Evolutionary conservation across 202 grass and related monocot species (phyloP).

Genomic region (Carex sylvatica): DNA sequence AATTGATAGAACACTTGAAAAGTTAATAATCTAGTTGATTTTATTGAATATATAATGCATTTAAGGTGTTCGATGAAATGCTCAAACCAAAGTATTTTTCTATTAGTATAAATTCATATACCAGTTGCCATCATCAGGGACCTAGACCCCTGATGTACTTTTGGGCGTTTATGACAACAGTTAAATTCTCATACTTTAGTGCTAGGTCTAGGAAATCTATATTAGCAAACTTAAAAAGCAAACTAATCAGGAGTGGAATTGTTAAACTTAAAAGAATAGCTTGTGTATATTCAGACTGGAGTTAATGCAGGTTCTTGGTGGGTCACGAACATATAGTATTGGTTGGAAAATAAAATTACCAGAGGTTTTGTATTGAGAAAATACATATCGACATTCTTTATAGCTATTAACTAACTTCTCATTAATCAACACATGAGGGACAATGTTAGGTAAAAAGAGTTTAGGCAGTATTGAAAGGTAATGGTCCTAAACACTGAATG

Average conservation of each 20-base stretch:
- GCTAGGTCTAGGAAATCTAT: neutral
- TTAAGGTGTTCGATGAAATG: neutral
- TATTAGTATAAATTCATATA: too few species aligned
- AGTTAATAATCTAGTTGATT: too few species aligned
- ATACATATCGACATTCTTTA: neutral
- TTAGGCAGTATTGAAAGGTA: neutral
- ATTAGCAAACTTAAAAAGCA: neutral
- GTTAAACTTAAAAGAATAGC: neutral
- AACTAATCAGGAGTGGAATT: neutral
- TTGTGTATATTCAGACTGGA: neutral
- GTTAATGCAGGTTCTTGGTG: neutral
- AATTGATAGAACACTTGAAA: too few species aligned
- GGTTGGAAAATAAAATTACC: neutral
- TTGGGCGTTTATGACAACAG: too few species aligned
- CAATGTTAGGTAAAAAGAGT: neutral
- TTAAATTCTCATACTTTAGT: neutral
- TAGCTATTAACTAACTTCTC: neutral
- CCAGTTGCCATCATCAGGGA: too few species aligned
- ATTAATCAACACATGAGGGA: neutral
- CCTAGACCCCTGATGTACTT: neutral
- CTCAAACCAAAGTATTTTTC: too few species aligned
- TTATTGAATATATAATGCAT: too few species aligned
- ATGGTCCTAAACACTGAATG: neutral
- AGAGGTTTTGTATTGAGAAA: neutral
- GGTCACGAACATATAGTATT: neutral